Conservation (phyloP, 2,329 filamentous ascomycete species). For the Geoglossum cookeanum region DNA sequence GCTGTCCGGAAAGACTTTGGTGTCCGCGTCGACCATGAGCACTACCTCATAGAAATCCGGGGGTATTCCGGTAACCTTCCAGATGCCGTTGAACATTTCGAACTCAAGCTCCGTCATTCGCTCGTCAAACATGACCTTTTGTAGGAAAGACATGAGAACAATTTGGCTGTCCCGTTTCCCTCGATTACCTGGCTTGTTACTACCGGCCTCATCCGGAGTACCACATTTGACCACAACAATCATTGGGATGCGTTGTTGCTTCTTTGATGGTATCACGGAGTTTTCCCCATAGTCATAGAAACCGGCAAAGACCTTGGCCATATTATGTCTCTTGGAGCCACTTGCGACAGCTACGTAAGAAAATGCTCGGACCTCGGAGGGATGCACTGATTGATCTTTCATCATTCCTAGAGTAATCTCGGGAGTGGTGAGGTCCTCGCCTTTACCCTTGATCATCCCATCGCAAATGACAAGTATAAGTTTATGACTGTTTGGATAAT, state of each 20-base stretch:
- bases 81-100: conserved; percentile 98
- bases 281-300: conserved; percentile 91
- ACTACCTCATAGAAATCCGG: conserved; percentile 96
- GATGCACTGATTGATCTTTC: conserved; percentile 66
- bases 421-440: conserved; percentile 70
- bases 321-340: conserved; percentile 95
- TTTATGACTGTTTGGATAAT: conserved; percentile 99
- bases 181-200: conserved; percentile 84
- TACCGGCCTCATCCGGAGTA: conserved; percentile 64
- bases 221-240: conserved; percentile 92
- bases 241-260: conserved; percentile 95
- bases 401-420: conserved; percentile 87
- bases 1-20: conserved; percentile 96
- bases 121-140: conserved; percentile 99
- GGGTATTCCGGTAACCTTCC: conserved; percentile 96
- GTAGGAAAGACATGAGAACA: conserved; percentile 96
- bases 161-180: conserved; percentile 99
- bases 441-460: conserved; percentile 90
- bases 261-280: conserved; percentile 60
- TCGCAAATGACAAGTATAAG: conserved; percentile 91
- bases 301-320: conserved; percentile 95
- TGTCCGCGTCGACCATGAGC: conserved; percentile 98
- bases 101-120: conserved; percentile 98
- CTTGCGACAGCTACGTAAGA: conserved; percentile 94
- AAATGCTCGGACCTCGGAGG: conserved; percentile 69